Conservation (phyloP, 108 stramenopile genomes). For the Parietichytrium sp. region DNA sequence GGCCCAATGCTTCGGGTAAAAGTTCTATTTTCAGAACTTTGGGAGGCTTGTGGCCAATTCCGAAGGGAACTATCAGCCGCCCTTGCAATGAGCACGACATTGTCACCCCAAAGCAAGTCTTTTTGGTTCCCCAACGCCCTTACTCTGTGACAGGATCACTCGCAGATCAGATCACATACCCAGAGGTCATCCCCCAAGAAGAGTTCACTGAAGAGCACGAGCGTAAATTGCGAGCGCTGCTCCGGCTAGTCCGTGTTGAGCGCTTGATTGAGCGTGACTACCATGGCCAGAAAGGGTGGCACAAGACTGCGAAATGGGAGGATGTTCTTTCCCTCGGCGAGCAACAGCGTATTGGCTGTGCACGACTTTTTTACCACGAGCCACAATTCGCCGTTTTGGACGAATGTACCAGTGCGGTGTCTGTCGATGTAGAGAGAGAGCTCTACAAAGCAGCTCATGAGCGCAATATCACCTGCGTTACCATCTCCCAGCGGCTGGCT, state of each 20-base stretch:
- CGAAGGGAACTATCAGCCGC: neutral
- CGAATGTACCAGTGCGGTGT: conserved; percentile 30
- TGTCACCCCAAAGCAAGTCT: conserved; percentile 12
- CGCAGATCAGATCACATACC: conserved; percentile 6
- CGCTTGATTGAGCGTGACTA: conserved; percentile 8
- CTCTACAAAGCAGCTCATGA: conserved; percentile 41
- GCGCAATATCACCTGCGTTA: conserved; percentile 55
- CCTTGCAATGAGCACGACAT: neutral
- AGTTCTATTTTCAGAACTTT: conserved; percentile 45
- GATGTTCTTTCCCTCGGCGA: conserved; percentile 50
- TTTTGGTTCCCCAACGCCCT: neutral
- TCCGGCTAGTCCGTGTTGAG: conserved; percentile 18
- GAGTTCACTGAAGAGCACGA: conserved; percentile 22
- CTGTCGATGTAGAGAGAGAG: conserved; percentile 49
- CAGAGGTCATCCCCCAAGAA: neutral
- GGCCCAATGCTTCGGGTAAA: conserved; percentile 53
- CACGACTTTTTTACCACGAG: conserved; percentile 49
- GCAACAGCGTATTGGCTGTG: conserved; percentile 53
- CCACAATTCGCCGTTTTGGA: conserved; percentile 51
- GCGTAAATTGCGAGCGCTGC: conserved; percentile 4
- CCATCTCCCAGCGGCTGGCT: conserved; percentile 51
- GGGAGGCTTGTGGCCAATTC: conserved; percentile 51
- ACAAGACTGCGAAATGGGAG: conserved; percentile 44
- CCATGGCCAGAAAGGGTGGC: too few relatives aligned
- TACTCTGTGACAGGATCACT: conserved; percentile 9